phyloP scores from a whole-genome alignment of 768 basidiomycete species.

The Agrocybe pediades region DNA sequence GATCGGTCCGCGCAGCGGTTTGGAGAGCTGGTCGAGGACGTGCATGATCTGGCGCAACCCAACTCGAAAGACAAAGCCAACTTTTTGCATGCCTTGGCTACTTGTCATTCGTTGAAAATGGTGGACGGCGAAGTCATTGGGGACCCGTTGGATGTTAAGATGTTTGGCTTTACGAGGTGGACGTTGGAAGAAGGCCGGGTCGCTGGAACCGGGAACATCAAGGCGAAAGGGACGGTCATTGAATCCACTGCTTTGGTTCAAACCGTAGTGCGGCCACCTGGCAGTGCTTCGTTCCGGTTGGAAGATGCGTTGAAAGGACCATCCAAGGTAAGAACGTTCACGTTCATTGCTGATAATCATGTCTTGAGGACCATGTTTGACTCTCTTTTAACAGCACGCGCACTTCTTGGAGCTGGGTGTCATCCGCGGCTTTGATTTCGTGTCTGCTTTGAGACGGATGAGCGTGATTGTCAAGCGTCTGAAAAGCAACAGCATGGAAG shows the following conservation, averaged over 20 bases:
- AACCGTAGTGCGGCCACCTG: slow-evolving; percentile 94
- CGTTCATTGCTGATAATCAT: not conserved
- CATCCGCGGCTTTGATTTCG: slow-evolving; percentile 95
- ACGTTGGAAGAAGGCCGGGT: slow-evolving; percentile 88
- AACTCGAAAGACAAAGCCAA: slow-evolving; percentile 71
- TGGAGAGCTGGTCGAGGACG: slow-evolving; percentile 86
- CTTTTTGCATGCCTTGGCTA: slow-evolving; percentile 90
- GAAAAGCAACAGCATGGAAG: slow-evolving; percentile 93
- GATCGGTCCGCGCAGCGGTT: slow-evolving; percentile 79
- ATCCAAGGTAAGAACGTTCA: slow-evolving; percentile 56
- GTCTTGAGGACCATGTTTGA: not conserved
- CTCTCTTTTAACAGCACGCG: slow-evolving; percentile 67
- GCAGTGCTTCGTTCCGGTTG: slow-evolving; percentile 84
- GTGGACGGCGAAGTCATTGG: slow-evolving; percentile 88
- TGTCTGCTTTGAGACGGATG: slow-evolving; percentile 91
- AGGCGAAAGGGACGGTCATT: slow-evolving; percentile 56
- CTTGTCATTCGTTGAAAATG: slow-evolving; percentile 94
- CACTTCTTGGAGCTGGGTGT: slow-evolving; percentile 98
- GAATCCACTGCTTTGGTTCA: slow-evolving; percentile 92
- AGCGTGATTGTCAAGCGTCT: slow-evolving; percentile 96
- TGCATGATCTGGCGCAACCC: slow-evolving; percentile 75
- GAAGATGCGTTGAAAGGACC: slow-evolving; percentile 92
- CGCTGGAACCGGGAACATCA: slow-evolving; percentile 71
- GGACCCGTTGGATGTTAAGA: slow-evolving; percentile 95
- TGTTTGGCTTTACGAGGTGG: slow-evolving; percentile 98